Percentiles rank a stretch among this genome's conserved stretches.
phyloP scores from a whole-genome alignment of 345 rosid species.

The Dimocarpus longan region DNA sequence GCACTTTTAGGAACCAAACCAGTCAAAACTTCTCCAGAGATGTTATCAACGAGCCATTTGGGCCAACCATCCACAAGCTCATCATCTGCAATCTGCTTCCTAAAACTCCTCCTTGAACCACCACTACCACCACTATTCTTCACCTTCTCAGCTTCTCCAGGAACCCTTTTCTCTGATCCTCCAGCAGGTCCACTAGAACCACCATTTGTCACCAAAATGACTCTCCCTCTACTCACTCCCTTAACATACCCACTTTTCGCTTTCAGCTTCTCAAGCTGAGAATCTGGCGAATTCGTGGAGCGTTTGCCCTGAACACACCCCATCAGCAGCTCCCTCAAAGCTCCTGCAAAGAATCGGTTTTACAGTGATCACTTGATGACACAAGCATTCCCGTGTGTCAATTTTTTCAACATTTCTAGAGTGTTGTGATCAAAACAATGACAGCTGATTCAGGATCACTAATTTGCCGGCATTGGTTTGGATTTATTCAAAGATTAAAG shows the following conservation, averaged over 20 bases:
- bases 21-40: slow-evolving; percentile 48
- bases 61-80: slow-evolving; percentile 71
- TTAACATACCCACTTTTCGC: slow-evolving; percentile 26
- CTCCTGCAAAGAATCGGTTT: background rate
- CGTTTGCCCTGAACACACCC: slow-evolving; percentile 44
- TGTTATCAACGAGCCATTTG: slow-evolving; percentile 71
- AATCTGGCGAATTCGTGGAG: slow-evolving; percentile 25
- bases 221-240: slow-evolving; percentile 21
- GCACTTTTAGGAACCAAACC: slow-evolving; percentile 61
- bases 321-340: slow-evolving; percentile 28
- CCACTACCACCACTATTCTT: slow-evolving; percentile 23
- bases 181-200: background rate
- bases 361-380: background rate
- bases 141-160: slow-evolving; percentile 15
- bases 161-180: slow-evolving; percentile 12
- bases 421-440: slow-evolving; percentile 9
- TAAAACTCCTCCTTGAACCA: slow-evolving; percentile 18
- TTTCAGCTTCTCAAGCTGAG: slow-evolving; percentile 30
- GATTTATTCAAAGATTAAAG: slow-evolving; percentile 25
- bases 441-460: too few relatives aligned
- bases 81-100: slow-evolving; percentile 49
- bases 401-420: background rate
- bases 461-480: slow-evolving; percentile 43
- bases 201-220: background rate
- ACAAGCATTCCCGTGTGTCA: background rate